Evolutionary conservation across 2,329 filamentous ascomycete genomes (phyloP).

Genomic region (Ilyonectria mors-panacis): DNA sequence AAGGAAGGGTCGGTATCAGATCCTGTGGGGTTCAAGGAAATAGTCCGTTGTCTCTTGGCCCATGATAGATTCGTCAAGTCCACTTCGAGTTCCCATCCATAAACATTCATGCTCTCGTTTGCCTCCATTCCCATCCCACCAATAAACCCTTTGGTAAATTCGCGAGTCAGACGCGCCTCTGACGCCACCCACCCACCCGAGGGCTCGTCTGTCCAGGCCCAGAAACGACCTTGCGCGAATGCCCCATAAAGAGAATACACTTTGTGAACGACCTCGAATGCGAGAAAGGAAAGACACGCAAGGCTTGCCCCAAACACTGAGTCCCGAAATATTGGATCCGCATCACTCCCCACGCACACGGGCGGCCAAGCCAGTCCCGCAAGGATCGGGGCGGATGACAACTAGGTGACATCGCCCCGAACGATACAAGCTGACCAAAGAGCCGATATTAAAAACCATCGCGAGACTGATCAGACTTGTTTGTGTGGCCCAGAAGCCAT

Average conservation of each 20-base stretch:
- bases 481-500: conserved; percentile 36
- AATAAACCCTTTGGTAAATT: conserved; percentile 41
- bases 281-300: conserved; percentile 32
- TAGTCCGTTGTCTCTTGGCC: conserved; percentile 47
- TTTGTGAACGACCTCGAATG: conserved; percentile 31
- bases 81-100: conserved; percentile 44
- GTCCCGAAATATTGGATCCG: conserved; percentile 11
- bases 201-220: conserved; percentile 31
- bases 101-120: conserved; percentile 47
- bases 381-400: conserved; percentile 19
- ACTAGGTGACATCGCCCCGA: conserved; percentile 11
- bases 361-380: conserved; percentile 5
- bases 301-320: conserved; percentile 15
- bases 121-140: conserved; percentile 39
- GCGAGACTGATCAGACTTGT: conserved; percentile 23
- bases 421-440: conserved; percentile 16
- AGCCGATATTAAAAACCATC: conserved; percentile 41
- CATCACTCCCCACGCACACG: conserved; percentile 7
- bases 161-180: conserved; percentile 32
- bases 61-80: conserved; percentile 48
- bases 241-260: conserved; percentile 33
- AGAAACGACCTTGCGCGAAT: conserved; percentile 33
- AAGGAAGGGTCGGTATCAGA: conserved; percentile 19
- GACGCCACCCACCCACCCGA: conserved; percentile 30
- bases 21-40: conserved; percentile 34